These are phyloP conservation scores for Kazachstania africana DNA, from an alignment of 805 yeast species.

Conservation along the genomic window DNA sequence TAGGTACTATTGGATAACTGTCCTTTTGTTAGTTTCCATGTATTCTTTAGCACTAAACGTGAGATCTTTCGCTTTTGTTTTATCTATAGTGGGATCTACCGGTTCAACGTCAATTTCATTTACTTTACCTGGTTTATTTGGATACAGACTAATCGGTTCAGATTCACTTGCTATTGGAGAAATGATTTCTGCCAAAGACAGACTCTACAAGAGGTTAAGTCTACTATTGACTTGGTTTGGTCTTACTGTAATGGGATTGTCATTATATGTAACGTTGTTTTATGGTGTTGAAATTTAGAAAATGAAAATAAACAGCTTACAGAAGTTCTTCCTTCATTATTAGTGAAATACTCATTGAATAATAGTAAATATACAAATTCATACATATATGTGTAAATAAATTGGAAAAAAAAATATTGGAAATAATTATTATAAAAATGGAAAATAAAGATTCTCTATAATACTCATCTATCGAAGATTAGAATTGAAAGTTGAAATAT, in stretches of 20 bases:
- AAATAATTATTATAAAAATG: no score
- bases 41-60: slow-evolving; percentile 57
- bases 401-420: no score
- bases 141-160: slow-evolving; percentile 51
- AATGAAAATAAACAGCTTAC: no score
- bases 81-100: slow-evolving; percentile 85
- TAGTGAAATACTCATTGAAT: no score
- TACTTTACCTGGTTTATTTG: slow-evolving; percentile 81
- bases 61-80: slow-evolving; percentile 63
- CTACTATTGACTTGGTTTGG: slow-evolving; percentile 59
- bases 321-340: no score
- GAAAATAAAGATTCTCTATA: no score
- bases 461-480: no score
- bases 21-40: slow-evolving; percentile 35
- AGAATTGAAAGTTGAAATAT: no score
- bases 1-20: slow-evolving; percentile 30
- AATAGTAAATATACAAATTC: no score
- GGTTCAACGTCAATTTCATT: slow-evolving; percentile 89
- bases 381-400: no score
- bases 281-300: slow-evolving; percentile 5
- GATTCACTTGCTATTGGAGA: slow-evolving; percentile 20
- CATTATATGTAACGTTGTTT: slow-evolving; percentile 33
- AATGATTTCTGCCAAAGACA: slow-evolving; percentile 20
- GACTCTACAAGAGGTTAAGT: slow-evolving; percentile 33
- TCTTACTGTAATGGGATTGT: slow-evolving; percentile 53